phyloP scores from a whole-genome alignment of 306 rosid genomes.

The Luffa acutangula region DNA sequence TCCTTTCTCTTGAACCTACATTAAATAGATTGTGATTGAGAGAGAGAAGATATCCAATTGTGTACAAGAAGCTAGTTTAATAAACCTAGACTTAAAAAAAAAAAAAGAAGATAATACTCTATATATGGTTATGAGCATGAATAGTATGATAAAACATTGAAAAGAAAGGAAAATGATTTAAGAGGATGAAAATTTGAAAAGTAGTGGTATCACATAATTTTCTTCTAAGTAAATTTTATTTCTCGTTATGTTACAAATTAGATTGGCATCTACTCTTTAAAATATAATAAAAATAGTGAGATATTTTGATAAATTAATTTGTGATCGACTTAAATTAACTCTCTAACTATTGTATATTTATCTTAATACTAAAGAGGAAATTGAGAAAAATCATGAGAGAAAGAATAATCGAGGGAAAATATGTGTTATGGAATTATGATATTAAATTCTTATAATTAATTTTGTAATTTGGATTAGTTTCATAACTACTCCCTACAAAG shows the following conservation, averaged over 20 bases:
- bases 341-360: neutral
- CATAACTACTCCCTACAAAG: neutral
- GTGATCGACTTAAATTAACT: neutral
- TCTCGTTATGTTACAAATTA: neutral
- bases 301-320: neutral
- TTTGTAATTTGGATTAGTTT: neutral
- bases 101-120: neutral
- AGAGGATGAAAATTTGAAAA: neutral
- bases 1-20: neutral
- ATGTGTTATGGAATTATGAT: neutral
- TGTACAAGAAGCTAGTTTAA: neutral
- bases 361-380: neutral
- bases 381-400: neutral
- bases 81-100: neutral
- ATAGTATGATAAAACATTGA: neutral
- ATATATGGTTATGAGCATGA: neutral
- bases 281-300: neutral
- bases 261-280: neutral
- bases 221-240: neutral
- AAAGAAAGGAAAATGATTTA: neutral
- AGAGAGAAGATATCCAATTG: neutral
- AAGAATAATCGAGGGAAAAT: neutral
- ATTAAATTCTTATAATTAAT: neutral
- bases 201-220: neutral
- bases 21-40: neutral